Evolutionary conservation across 805 yeast genomes (phyloP), one percentile per base, ranked within the genome.

Genomic region (Candida anglica): DNA sequence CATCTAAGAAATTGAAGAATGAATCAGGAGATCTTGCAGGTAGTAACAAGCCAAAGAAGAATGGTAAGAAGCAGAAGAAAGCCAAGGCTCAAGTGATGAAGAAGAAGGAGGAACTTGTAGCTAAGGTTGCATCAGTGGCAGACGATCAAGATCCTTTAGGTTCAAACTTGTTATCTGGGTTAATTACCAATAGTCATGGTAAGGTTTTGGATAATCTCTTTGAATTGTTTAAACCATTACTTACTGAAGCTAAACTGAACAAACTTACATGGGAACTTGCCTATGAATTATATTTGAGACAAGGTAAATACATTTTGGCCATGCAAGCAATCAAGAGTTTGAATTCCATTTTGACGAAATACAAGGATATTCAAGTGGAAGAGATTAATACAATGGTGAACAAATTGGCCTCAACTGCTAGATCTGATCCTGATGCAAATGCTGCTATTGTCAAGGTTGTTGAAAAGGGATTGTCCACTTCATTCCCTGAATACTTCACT

Each of bases 131-230:
- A 44, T 56, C 67, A 28, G 69, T 52, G 40, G 61, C 62, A 34
- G 68, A 70, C 13, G 86, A 79, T 39, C 56, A 60, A 4, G 89
- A 83, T 60, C 71, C 77, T 2, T 69, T 79, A 41, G 91, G 87
- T 21, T 67, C 68, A 18, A 58, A 62, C 24, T 50, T 69, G 24
- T 43, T 65, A 26, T 27, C 46, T 9, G 58, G 56, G 19, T 46
- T 63, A 37, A 33, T 31, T 7, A 47, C 47, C 28, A 46, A 44
- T 27, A 25, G 47, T 3, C 47, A 59, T 21, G 47, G 61, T 25
- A 51, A 63, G 13, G 66, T 79, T 32, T 45, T 79, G 30, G 69
- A 63, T 6, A 57, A 59, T 10, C 66, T 81, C n/a, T 62, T 52
- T 33, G 56, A 47, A 14, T 50, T 63, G 16, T 61, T 63, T 46